These are phyloP conservation scores for Tetrahymena borealis DNA, from an alignment of 73 alveolate species.

Conservation along the genomic window DNA sequence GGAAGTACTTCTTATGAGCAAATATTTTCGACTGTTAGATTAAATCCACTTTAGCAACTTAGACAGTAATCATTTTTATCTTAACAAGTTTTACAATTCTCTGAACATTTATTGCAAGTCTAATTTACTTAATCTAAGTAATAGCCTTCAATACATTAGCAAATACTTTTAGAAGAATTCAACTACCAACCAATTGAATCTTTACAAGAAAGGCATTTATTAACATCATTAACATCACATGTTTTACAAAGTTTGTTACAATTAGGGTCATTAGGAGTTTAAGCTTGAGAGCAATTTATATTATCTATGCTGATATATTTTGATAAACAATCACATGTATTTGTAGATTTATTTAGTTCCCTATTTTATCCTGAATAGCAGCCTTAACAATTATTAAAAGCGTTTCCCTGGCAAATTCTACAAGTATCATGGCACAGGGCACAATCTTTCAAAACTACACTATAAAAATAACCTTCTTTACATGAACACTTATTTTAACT, in stretches of 20 bases:
- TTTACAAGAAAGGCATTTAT: background rate
- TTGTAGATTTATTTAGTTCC: no score
- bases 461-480: no score
- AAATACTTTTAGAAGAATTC: background rate
- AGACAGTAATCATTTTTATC: background rate
- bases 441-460: no score
- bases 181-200: background rate
- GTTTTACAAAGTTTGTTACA: background rate
- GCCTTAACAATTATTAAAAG: no score
- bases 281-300: no score
- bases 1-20: background rate
- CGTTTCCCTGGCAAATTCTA: no score
- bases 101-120: background rate
- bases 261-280: no score
- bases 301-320: no score
- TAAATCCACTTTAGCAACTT: background rate
- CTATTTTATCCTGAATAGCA: no score
- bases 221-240: background rate
- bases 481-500: no score
- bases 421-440: no score
- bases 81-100: background rate
- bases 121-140: background rate
- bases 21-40: background rate
- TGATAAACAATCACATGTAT: no score
- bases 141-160: background rate